Conservation (phyloP, 768 basidiomycete species). For the Tylopilus felleus region DNA sequence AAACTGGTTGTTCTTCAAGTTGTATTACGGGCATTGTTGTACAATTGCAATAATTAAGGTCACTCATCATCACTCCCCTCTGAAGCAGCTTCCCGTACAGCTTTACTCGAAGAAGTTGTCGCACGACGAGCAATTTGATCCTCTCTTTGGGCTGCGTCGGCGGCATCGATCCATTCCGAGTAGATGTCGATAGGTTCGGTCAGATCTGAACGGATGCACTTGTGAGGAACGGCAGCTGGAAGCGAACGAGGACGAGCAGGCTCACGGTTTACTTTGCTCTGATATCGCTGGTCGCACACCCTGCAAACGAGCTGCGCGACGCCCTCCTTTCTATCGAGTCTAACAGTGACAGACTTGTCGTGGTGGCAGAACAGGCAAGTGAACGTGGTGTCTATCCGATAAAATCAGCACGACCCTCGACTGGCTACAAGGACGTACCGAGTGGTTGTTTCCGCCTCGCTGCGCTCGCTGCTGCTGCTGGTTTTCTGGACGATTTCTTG, state of each 20-base stretch:
- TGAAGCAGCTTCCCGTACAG: conserved; percentile 32
- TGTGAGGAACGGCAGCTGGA: conserved; percentile 11
- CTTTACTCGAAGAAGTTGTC: conserved; percentile 48
- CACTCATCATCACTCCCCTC: conserved; percentile 48
- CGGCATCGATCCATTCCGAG: conserved; percentile 89
- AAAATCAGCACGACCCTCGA: conserved; percentile 2
- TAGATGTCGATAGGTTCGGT: conserved; percentile 88
- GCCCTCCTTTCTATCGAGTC: conserved; percentile 83
- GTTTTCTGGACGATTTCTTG: conserved; percentile 86
- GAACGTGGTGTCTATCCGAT: conserved; percentile 65
- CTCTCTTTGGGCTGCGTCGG: conserved; percentile 74
- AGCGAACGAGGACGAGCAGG: conserved; percentile 2
- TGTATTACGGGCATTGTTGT: conserved; percentile 17
- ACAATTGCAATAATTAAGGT: conserved; percentile 17
- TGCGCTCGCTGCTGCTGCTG: conserved; percentile 53
- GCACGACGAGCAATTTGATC: conserved; percentile 51
- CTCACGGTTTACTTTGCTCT: conserved; percentile 84
- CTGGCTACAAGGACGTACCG: conserved; percentile 40
- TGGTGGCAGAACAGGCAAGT: conserved; percentile 89
- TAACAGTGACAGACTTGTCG: conserved; percentile 82
- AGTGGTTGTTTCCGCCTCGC: conserved; percentile 67
- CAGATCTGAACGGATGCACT: conserved; percentile 53
- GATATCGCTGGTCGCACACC: conserved; percentile 84
- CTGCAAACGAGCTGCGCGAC: conserved; percentile 77
- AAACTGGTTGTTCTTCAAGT: background rate